Evolutionary conservation across 2,329 filamentous ascomycete species (phyloP).

Genomic region (Tolypocladium paradoxum): DNA sequence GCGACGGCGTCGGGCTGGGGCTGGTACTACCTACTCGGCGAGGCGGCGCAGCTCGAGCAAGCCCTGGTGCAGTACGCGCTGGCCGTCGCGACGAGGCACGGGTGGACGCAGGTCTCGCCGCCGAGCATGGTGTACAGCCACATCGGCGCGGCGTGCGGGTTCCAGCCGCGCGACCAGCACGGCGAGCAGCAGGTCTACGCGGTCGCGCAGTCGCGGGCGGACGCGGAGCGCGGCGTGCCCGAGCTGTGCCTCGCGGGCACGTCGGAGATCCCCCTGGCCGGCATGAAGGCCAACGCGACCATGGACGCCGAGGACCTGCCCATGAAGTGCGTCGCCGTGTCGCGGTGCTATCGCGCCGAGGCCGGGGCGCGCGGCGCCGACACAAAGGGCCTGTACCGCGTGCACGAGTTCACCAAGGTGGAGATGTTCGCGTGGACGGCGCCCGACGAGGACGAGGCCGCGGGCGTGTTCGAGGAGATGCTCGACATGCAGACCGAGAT

Average conservation of each 20-base stretch:
- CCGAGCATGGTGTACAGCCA: constrained; percentile 88
- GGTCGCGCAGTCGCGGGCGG: constrained; percentile 55
- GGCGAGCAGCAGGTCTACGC: constrained; percentile 89
- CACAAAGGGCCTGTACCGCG: constrained; percentile 89
- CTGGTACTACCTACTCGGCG: constrained; percentile 93
- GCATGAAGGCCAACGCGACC: constrained; percentile 68
- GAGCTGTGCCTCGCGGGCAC: constrained; percentile 74
- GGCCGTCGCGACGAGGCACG: constrained; percentile 55
- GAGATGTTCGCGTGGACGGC: constrained; percentile 91
- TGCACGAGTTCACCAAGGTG: constrained; percentile 98
- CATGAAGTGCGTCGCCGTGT: constrained; percentile 69
- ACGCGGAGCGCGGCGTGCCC: constrained; percentile 51
- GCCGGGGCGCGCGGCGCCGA: constrained; percentile 82
- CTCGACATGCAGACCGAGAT: constrained; percentile 80
- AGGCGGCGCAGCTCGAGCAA: constrained; percentile 88
- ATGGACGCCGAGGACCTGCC: constrained; percentile 59
- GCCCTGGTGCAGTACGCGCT: constrained; percentile 83
- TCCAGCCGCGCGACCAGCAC: constrained; percentile 82
- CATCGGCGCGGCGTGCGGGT: constrained; percentile 84
- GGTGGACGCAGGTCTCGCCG: constrained; percentile 73
- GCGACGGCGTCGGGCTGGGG: constrained; percentile 86
- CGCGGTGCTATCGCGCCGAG: constrained; percentile 91
- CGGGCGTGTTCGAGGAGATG: constrained; percentile 70
- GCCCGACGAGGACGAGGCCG: constrained; percentile 38
- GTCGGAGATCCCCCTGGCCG: constrained; percentile 88